These are phyloP conservation scores for Halophytophthora batemanensis DNA, from an alignment of 352 stramenopile species.

Conservation along the genomic window DNA sequence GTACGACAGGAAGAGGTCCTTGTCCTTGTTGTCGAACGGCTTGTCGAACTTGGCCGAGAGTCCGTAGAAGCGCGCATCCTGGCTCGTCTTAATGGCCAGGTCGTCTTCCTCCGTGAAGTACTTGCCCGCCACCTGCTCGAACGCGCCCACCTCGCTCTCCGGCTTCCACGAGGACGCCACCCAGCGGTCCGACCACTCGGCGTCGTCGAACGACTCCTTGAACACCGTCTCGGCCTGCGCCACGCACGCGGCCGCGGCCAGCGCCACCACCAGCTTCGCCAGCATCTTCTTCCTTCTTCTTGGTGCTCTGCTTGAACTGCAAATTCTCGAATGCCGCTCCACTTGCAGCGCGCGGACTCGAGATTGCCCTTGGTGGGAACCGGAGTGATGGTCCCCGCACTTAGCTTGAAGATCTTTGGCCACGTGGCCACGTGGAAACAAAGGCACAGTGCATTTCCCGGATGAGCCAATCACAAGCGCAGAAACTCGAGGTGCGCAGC, in stretches of 20 bases:
- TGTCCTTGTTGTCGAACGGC: conserved; percentile 87
- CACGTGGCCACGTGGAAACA: too few species aligned
- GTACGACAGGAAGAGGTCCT: conserved; percentile 95
- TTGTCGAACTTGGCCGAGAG: conserved; percentile 91
- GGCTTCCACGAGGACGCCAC: conserved; percentile 96
- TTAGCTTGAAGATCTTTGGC: too few species aligned
- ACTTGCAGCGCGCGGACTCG: too few species aligned
- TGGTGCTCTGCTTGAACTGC: neutral
- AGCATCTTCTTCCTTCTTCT: conserved; percentile 35
- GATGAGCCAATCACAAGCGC: too few species aligned
- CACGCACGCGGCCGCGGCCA: conserved; percentile 46
- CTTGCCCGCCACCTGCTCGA: conserved; percentile 92
- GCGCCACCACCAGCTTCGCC: conserved; percentile 60
- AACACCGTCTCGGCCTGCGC: conserved; percentile 87
- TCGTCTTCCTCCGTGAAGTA: conserved; percentile 88
- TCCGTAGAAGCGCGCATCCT: conserved; percentile 98
- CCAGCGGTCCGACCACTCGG: conserved; percentile 65
- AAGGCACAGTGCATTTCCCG: too few species aligned
- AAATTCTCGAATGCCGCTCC: conserved; percentile 25
- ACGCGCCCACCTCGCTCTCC: conserved; percentile 91
- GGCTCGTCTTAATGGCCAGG: conserved; percentile 94
- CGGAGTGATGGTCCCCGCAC: too few species aligned
- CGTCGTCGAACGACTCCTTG: conserved; percentile 93
- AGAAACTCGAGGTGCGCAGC: too few species aligned
- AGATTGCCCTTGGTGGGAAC: too few species aligned